Conservation (phyloP, 129 eudicot species). For the Scalesia atractyloides region DNA sequence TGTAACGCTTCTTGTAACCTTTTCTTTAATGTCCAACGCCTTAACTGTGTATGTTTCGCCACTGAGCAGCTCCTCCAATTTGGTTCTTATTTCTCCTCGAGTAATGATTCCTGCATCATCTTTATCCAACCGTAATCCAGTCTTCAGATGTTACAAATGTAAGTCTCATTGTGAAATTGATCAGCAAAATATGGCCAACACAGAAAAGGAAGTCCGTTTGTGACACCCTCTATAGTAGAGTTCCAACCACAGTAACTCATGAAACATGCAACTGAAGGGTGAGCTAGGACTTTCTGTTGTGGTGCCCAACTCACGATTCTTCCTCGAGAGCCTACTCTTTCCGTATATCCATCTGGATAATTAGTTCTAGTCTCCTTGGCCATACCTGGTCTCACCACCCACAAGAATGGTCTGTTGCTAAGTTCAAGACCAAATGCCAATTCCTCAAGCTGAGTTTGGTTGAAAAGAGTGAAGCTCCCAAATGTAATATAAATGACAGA, state of each 20-base stretch:
- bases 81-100: conserved; percentile 47
- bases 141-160: conserved; percentile 51
- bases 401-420: conserved; percentile 47
- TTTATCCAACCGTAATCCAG: conserved; percentile 45
- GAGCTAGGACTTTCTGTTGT: conserved; percentile 50
- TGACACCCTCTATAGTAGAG: conserved; percentile 54
- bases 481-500: conserved; percentile 58
- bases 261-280: conserved; percentile 61
- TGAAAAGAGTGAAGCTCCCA: conserved; percentile 53
- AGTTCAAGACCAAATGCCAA: conserved; percentile 59
- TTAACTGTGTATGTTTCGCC: conserved; percentile 30
- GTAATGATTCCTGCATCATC: conserved; percentile 47
- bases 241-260: conserved; percentile 68
- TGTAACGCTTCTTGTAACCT: conserved; percentile 5
- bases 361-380: not conserved
- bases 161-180: conserved; percentile 48
- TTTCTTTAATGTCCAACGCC: conserved; percentile 35
- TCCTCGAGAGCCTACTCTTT: conserved; percentile 38
- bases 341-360: conserved; percentile 42
- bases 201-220: conserved; percentile 59
- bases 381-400: conserved; percentile 60
- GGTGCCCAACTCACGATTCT: conserved; percentile 57
- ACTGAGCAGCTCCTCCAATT: conserved; percentile 37
- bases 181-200: conserved; percentile 77
- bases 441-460: conserved; percentile 45